Evolutionary conservation across 768 basidiomycete species (phyloP), one percentile per base, ranked within the genome.

Genomic region (Tylopilus subfusipes): DNA sequence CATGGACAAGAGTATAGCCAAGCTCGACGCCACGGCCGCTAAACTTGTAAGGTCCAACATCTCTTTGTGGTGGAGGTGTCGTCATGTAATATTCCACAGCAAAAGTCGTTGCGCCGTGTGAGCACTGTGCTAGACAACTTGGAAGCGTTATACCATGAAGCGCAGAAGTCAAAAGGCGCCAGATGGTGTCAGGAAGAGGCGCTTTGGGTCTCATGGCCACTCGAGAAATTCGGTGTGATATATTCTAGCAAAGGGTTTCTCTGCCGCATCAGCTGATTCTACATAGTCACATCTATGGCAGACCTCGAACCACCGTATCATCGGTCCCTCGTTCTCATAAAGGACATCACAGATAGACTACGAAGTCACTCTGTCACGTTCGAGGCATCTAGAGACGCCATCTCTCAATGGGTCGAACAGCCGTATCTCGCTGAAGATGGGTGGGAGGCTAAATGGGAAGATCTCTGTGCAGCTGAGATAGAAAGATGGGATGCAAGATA

Each of bases 141-240:
- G 50, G 90, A 93, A 55, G 63, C 68, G 3, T 65, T 90, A 3
- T 70, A 90, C 13, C 72, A 79, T 27, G 90, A 93, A 40, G 88
- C 88, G 3, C 79, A 83, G 62, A 88, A 80, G 66, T 69, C 73
- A 16, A 90, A 88, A 67, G 89, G 90, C 0, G 84, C 81, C 73
- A 72, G 76, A 56, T 91, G 87, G 85, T 84, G 82, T 2, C 76
- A 78, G 13, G 75, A 81, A 58, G 87, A 91, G 55, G 84, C 88
- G 1, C 73, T 93, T 42, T 93, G 90, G 90, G 72, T 81, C 24
- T 90, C 90, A 12, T 93, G 90, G 90, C 75, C 90, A 0, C 71
- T 92, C 25, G 85, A 88, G 60, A 86, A 81, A 68, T 90, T 93
- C 53, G 87, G 90, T 88, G 55, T 39, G 75, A 65, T 48, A 19